Evolutionary conservation across 2,329 filamentous ascomycete genomes (phyloP), one percentile per base, ranked within the genome.

Genomic region (Clarireedia paspali): DNA sequence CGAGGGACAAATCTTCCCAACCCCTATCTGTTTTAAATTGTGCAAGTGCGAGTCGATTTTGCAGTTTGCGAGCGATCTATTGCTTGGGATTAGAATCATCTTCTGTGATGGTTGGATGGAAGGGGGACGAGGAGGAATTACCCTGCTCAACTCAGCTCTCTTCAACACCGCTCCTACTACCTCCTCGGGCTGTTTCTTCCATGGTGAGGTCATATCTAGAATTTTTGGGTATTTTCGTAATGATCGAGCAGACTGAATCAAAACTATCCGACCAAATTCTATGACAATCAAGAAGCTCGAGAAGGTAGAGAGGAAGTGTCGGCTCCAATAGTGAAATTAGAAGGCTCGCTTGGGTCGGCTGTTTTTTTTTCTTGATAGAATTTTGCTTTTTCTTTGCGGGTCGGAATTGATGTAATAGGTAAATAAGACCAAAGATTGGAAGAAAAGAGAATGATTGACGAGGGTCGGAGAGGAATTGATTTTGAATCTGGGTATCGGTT

Each of bases 21-120:
- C 91, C 91, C 75, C 95, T 88, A 74, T 95, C 91, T 64, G 94
- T 91, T 76, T 97, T 97, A 81, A 96, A 94, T 73, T 95, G 94
- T 70, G 94, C 94, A 62, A 97, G 83, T 57, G 94, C 92, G 58
- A 99, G 84, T 61, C 92, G 89, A 76, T 95, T 91, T 75, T 97
- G 91, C 55, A 99, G 79, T 68, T 88, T 88, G 70, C 92, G 82
- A 66, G 91, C 94, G 77, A 99, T 95, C 94, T 97, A 70, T 46
- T n/a, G 27, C 30, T n/a, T 44, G 48, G 27, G 6, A 24, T 66
- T 61, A 65, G 59, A 50, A 58, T 56, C 52, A 56, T 51, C 54
- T 23, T 45, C 15, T 10, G 10, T 48, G 30, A 23, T 17, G 39
- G 27, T 26, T 20, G 30, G 44, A 17, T 47, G 51, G 49, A 39